Evolutionary conservation across 176 grass and related monocot genomes (phyloP).

Genomic region (Canna indica): DNA sequence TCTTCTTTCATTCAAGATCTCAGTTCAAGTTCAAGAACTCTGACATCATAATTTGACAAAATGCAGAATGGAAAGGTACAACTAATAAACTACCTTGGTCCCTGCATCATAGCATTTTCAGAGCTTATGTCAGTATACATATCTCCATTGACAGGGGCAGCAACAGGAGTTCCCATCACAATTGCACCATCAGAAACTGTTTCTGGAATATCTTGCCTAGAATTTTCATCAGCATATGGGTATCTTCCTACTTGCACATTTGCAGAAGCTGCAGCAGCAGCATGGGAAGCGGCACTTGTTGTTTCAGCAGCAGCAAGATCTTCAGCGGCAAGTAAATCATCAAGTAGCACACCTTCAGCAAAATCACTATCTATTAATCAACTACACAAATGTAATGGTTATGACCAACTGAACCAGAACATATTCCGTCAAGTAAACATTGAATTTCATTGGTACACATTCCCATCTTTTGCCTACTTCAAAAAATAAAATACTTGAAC

Average conservation of each 20-base stretch:
- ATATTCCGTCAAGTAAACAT: not conserved
- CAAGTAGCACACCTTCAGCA: constrained; percentile 68
- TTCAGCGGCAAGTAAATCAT: constrained; percentile 93
- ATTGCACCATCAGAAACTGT: constrained; percentile 65
- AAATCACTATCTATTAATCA: constrained; percentile 9
- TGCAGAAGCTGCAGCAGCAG: constrained; percentile 43
- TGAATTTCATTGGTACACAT: not conserved
- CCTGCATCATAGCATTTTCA: constrained; percentile 79
- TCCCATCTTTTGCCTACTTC: not conserved
- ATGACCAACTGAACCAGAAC: not conserved
- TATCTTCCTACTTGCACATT: constrained; percentile 57
- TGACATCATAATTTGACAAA: constrained; percentile 3
- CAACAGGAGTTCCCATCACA: constrained; percentile 86
- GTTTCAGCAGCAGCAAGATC: constrained; percentile 89
- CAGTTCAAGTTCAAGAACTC: too few species aligned
- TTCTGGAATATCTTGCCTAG: constrained; percentile 42
- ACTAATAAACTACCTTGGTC: constrained; percentile 55
- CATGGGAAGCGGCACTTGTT: constrained; percentile 72
- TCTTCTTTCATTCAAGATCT: too few species aligned
- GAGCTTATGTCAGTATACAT: constrained; percentile 81
- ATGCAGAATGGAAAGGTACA: not conserved
- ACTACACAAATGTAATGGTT: not conserved
- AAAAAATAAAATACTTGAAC: not conserved
- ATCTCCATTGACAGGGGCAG: constrained; percentile 80
- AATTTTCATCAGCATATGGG: constrained; percentile 49